Evolutionary conservation across 164 flowering plant genomes (phyloP).

Genomic region (Umbilicus rupestris): DNA sequence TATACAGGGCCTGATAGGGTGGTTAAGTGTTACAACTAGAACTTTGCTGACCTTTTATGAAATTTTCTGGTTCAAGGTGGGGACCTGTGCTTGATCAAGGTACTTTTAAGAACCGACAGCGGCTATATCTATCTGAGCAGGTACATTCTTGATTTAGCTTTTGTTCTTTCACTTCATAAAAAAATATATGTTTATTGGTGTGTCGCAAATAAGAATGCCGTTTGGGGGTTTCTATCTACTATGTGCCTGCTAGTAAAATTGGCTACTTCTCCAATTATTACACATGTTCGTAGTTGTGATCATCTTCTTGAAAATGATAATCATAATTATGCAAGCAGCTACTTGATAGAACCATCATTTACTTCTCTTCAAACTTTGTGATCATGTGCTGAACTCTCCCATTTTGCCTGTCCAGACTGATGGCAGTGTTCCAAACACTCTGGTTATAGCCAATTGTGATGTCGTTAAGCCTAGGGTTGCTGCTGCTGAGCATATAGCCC

Average conservation of each 20-base stretch:
- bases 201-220: neutral
- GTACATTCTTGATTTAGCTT: conserved; percentile 16
- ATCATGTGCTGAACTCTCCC: neutral
- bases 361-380: neutral
- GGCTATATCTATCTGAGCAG: conserved; percentile 98
- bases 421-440: conserved; percentile 97
- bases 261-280: neutral
- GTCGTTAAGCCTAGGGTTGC: conserved; percentile 97
- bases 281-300: no score
- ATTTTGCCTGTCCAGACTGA: conserved; percentile 53
- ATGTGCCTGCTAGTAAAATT: neutral
- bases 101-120: conserved; percentile 89
- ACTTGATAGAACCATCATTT: neutral
- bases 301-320: no score
- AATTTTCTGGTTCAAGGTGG: conserved; percentile 40
- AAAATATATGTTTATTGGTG: neutral
- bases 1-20: neutral
- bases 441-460: conserved; percentile 95
- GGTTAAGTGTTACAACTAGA: neutral
- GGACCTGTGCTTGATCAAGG: conserved; percentile 90
- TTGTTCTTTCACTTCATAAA: neutral
- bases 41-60: neutral
- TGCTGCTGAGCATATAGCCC: conserved; percentile 95
- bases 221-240: no score
- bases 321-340: no score